These are phyloP conservation scores for Backusella circina DNA, from an alignment of 192 early-diverging fungal species.

Conservation along the genomic window DNA sequence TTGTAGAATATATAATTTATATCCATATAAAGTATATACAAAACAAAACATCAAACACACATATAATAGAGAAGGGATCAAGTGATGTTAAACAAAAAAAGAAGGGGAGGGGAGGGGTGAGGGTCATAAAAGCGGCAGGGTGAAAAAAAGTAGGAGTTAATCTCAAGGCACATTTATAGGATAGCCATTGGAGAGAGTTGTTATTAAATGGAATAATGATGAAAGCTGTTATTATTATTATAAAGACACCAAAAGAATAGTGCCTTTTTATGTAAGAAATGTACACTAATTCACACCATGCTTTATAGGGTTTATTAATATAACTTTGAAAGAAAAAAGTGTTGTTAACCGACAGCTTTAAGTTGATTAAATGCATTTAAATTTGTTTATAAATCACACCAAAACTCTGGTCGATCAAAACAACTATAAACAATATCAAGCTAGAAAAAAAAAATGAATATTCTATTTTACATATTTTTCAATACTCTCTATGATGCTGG, in stretches of 20 bases:
- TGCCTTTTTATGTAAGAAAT: neutral
- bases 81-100: neutral
- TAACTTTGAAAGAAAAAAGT: neutral
- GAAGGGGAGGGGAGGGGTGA: neutral
- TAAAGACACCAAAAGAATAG: neutral
- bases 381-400: neutral
- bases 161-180: neutral
- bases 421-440: neutral
- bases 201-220: neutral
- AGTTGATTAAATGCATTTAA: neutral
- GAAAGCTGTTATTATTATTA: neutral
- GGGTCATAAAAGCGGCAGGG: neutral
- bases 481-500: neutral
- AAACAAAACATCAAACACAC: neutral
- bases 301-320: neutral
- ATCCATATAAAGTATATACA: neutral
- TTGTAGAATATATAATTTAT: neutral
- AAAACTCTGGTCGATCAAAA: neutral
- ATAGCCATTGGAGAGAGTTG: neutral
- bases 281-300: neutral
- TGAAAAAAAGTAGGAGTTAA: neutral
- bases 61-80: neutral
- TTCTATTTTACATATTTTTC: neutral
- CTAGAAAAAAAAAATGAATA: neutral
- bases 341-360: neutral